Conservation (phyloP, 2,329 filamentous ascomycete genomes). For the Annulohypoxylon truncatum region DNA sequence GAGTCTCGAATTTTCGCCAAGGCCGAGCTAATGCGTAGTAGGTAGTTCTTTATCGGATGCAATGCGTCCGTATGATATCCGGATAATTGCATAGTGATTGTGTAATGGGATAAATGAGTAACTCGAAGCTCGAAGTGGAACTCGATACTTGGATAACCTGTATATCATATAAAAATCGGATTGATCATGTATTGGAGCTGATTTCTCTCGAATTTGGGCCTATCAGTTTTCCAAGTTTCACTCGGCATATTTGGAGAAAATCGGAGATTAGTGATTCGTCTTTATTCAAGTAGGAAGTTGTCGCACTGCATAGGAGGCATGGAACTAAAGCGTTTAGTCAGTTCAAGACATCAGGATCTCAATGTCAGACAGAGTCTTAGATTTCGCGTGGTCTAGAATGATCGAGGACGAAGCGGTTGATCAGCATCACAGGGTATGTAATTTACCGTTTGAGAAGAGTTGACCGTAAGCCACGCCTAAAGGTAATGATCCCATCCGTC, state of each 20-base stretch:
- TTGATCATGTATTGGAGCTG: neutral
- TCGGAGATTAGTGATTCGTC: neutral
- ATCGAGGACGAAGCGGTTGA: neutral
- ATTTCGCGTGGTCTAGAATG: neutral
- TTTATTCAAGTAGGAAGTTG: neutral
- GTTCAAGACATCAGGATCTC: neutral
- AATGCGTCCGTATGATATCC: neutral
- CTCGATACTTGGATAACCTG: neutral
- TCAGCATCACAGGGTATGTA: conserved; percentile 1
- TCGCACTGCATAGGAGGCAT: neutral
- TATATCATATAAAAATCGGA: neutral
- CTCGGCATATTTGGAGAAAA: neutral
- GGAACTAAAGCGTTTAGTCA: neutral
- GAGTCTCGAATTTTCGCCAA: conserved; percentile 24
- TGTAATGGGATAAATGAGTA: neutral
- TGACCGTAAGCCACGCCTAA: conserved; percentile 3
- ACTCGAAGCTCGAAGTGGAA: neutral
- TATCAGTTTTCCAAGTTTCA: neutral
- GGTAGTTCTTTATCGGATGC: conserved; percentile 10
- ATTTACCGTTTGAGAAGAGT: conserved; percentile 17
- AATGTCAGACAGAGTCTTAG: neutral
- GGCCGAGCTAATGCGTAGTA: neutral
- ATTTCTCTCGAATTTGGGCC: neutral
- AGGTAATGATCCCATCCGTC: conserved; percentile 14
- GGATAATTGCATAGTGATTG: conserved; percentile 11